Evolutionary conservation across 225 moss, liverwort and hornwort genomes (phyloP).

Genomic region (Sphagnum tenellum): DNA sequence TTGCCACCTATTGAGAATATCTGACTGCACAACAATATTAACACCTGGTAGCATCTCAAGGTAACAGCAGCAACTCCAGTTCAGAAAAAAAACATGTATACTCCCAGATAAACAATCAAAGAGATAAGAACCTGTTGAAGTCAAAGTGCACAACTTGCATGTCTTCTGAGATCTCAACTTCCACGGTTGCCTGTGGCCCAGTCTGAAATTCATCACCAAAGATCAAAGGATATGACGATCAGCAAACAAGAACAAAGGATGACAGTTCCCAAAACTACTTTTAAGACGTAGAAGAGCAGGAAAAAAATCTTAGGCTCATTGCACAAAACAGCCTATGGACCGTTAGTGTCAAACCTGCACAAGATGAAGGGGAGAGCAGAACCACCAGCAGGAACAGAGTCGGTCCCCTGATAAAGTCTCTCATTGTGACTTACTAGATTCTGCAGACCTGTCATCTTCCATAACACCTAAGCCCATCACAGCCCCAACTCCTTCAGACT

Average conservation of each 20-base stretch:
- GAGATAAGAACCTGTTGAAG: constrained; percentile 66
- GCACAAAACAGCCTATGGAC: too few relatives aligned
- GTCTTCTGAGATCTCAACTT: constrained; percentile 97
- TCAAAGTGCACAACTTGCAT: constrained; percentile 99
- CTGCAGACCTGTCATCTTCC: constrained; percentile 70
- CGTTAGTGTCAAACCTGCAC: constrained; percentile 95
- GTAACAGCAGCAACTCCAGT: too few relatives aligned
- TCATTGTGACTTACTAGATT: constrained; percentile 89
- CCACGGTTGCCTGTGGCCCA: constrained; percentile 95
- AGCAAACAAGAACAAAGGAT: background rate
- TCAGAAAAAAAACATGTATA: too few relatives aligned
- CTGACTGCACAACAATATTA: too few relatives aligned
- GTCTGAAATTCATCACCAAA: constrained; percentile 36
- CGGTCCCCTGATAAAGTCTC: constrained; percentile 67
- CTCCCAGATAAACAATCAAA: too few relatives aligned
- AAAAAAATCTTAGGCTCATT: too few relatives aligned
- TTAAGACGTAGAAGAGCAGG: too few relatives aligned
- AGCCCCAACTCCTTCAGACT: too few relatives aligned
- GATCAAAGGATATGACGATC: background rate
- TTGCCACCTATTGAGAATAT: too few relatives aligned
- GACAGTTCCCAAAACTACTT: background rate
- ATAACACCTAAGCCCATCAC: background rate
- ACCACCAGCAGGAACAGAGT: constrained; percentile 78
- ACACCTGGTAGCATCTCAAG: too few relatives aligned
- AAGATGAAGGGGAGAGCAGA: constrained; percentile 96